phyloP scores from a whole-genome alignment of 805 yeast species.

The Schizosaccharomyces octosporus region DNA sequence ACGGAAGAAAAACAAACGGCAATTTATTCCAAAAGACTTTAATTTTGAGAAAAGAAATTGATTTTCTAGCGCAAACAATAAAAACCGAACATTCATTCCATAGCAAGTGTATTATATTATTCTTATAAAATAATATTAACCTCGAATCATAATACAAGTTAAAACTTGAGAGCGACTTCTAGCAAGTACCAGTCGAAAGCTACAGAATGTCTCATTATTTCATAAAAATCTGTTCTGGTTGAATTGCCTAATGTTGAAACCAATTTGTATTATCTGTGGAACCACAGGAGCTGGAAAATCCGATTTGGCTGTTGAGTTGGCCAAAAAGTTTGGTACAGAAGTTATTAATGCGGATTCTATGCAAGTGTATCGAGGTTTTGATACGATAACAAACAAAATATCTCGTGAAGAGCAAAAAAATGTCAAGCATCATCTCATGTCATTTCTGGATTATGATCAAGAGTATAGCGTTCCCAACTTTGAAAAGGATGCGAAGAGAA shows the following conservation, averaged over 20 bases:
- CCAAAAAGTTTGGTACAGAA: conserved; percentile 58
- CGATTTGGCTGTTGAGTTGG: conserved; percentile 50
- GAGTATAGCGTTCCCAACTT: conserved; percentile 66
- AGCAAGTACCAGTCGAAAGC: too few relatives aligned
- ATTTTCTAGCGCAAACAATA: too few relatives aligned
- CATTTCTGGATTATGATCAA: conserved; percentile 32
- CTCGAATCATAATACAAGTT: too few relatives aligned
- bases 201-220: not conserved
- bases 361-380: conserved; percentile 65
- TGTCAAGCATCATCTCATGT: conserved; percentile 64
- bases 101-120: too few relatives aligned
- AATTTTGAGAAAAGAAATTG: too few relatives aligned
- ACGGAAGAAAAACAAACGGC: too few relatives aligned
- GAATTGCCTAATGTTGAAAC: not conserved
- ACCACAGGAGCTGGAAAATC: not conserved
- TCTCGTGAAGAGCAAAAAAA: conserved; percentile 57
- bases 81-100: too few relatives aligned
- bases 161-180: too few relatives aligned
- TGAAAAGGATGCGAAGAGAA: conserved; percentile 37
- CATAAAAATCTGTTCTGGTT: not conserved
- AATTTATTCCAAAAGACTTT: too few relatives aligned
- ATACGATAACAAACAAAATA: conserved; percentile 75
- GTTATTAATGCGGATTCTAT: conserved; percentile 87
- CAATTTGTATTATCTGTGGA: not conserved
- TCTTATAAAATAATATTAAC: too few relatives aligned